Conservation (phyloP, 345 rosid genomes). For the Boechera stricta region DNA sequence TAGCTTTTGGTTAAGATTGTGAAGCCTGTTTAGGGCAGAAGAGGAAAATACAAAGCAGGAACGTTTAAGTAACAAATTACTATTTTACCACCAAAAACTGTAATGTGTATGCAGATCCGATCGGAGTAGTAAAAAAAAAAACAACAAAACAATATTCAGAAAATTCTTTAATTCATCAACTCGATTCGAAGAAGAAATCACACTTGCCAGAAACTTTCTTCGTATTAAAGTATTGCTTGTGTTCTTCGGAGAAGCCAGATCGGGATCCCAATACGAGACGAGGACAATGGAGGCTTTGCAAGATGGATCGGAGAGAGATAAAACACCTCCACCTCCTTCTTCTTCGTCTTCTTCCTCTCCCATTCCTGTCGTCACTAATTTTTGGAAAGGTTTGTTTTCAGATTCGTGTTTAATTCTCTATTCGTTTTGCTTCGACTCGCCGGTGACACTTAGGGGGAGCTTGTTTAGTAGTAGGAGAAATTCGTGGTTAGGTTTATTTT, state of each 20-base stretch:
- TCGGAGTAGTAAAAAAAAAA: slow-evolving; percentile 6
- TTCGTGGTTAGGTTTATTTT: slow-evolving; percentile 18
- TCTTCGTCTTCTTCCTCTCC: slow-evolving; percentile 70
- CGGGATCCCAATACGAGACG: slow-evolving; percentile 40
- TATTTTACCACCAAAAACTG: slow-evolving; percentile 34
- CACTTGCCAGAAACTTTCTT: slow-evolving; percentile 31
- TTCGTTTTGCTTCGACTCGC: slow-evolving; percentile 15
- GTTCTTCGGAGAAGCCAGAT: slow-evolving; percentile 29
- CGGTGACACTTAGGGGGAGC: slow-evolving; percentile 5
- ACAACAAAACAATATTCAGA: background rate
- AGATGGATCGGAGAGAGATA: slow-evolving; percentile 82
- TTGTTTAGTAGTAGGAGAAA: slow-evolving; percentile 22
- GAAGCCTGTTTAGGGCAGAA: slow-evolving; percentile 28
- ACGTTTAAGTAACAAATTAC: slow-evolving; percentile 51
- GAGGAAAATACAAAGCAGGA: slow-evolving; percentile 29
- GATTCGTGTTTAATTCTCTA: slow-evolving; percentile 8
- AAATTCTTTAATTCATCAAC: slow-evolving; percentile 4
- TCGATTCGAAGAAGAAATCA: slow-evolving; percentile 32
- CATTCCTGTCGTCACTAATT: slow-evolving; percentile 70
- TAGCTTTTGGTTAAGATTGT: background rate
- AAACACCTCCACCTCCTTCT: slow-evolving; percentile 59
- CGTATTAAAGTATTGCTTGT: slow-evolving; percentile 31
- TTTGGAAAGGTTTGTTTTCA: slow-evolving; percentile 82
- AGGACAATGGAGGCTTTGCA: slow-evolving; percentile 65
- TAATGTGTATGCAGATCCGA: slow-evolving; percentile 38